Percentiles rank a stretch among this genome's conserved stretches.
Conservation (phyloP, 306 rosid species). For the Fragaria ananassa region DNA sequence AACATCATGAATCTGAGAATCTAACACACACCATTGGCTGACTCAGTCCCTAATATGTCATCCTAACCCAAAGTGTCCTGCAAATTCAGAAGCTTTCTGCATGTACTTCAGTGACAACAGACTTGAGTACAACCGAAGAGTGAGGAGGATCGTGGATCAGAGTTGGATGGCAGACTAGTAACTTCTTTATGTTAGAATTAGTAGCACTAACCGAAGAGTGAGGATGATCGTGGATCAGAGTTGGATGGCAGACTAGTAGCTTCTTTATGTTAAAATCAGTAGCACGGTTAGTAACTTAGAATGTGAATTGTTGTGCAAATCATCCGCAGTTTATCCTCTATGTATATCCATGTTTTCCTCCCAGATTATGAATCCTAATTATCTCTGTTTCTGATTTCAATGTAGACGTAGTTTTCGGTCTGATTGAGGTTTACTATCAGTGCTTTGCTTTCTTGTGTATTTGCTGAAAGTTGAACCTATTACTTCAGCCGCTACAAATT, state of each 20-base stretch:
- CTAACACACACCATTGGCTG: neutral
- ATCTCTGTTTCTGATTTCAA: neutral
- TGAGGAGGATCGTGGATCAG: conserved; percentile 1
- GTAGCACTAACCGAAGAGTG: too few species aligned
- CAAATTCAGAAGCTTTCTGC: neutral
- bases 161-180: neutral
- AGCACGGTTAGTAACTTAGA: neutral
- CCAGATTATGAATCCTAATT: neutral
- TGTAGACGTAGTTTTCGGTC: neutral
- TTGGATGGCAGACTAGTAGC: neutral
- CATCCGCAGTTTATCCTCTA: neutral
- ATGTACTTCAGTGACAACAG: conserved; percentile 3
- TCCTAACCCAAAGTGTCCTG: conserved; percentile 5
- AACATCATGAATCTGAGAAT: neutral
- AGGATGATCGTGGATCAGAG: too few species aligned
- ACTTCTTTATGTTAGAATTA: neutral
- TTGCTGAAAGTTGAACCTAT: neutral
- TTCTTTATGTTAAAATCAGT: neutral
- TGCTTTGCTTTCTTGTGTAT: neutral
- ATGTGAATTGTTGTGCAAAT: neutral
- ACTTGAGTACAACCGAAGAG: neutral
- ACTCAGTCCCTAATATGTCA: neutral
- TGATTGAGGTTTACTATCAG: neutral
- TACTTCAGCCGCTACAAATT: neutral
- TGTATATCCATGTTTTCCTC: neutral